Conservation (phyloP, 2,329 filamentous ascomycete species). For the Geoglossum cookeanum region DNA sequence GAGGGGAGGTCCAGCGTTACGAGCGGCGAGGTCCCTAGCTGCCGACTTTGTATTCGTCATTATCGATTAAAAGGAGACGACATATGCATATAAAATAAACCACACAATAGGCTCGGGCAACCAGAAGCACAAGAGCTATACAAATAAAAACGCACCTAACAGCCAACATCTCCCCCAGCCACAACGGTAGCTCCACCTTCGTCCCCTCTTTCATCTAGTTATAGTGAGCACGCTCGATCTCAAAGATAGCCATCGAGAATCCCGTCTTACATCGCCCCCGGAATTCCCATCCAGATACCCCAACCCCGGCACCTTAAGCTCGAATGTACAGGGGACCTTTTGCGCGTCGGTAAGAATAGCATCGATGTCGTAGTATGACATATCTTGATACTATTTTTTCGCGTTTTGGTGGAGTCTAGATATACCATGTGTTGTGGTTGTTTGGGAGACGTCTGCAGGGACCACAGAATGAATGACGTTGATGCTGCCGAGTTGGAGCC, state of each 20-base stretch:
- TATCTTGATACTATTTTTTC: slow-evolving; percentile 15
- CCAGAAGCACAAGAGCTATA: too few relatives aligned
- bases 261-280: slow-evolving; percentile 30
- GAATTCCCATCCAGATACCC: slow-evolving; percentile 80
- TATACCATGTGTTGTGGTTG: too few relatives aligned
- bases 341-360: slow-evolving; percentile 74
- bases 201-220: slow-evolving; percentile 61
- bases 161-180: slow-evolving; percentile 87
- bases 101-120: neutral
- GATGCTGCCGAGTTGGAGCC: too few relatives aligned
- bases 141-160: slow-evolving; percentile 24
- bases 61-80: neutral
- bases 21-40: slow-evolving; percentile 33
- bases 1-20: slow-evolving; percentile 66
- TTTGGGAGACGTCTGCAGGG: too few relatives aligned
- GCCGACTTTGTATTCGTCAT: slow-evolving; percentile 16
- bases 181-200: slow-evolving; percentile 67
- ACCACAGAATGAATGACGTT: too few relatives aligned
- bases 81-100: neutral
- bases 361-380: slow-evolving; percentile 68
- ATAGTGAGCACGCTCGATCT: neutral
- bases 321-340: slow-evolving; percentile 93
- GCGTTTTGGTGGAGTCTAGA: too few relatives aligned
- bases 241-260: neutral
- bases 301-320: slow-evolving; percentile 69